Evolutionary conservation across 352 stramenopile species (phyloP).

Genomic region (Phytophthora pini): DNA sequence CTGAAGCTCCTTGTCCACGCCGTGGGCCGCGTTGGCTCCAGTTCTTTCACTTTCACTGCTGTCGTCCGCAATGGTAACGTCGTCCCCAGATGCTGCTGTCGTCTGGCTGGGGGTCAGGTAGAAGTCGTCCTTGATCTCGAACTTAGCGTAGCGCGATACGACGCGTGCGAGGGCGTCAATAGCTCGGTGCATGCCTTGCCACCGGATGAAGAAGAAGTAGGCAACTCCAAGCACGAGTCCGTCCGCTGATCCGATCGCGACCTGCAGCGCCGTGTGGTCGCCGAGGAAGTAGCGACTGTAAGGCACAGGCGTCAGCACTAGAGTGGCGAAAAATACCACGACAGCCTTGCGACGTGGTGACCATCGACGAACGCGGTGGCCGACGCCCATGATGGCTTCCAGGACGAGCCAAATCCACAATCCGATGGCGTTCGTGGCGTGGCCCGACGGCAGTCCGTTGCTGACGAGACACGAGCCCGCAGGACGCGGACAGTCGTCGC

Average conservation of each 20-base stretch:
- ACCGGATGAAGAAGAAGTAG: conserved; percentile 55
- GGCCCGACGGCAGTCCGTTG: conserved; percentile 51
- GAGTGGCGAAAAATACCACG: conserved; percentile 16
- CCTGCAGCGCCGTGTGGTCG: conserved; percentile 51
- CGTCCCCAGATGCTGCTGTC: conserved; percentile 17
- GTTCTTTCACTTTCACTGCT: conserved; percentile 39
- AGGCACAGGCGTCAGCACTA: conserved; percentile 45
- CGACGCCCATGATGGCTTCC: conserved; percentile 40
- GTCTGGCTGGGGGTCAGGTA: conserved; percentile 27
- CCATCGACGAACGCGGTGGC: conserved; percentile 28
- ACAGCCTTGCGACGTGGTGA: conserved; percentile 23
- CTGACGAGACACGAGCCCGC: conserved; percentile 46
- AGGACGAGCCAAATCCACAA: conserved; percentile 49
- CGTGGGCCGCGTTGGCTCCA: conserved; percentile 7
- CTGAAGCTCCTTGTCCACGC: conserved; percentile 31
- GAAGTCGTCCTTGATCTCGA: conserved; percentile 53
- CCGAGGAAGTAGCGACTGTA: conserved; percentile 59
- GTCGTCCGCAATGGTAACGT: conserved; percentile 33
- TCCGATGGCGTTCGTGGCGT: conserved; percentile 56
- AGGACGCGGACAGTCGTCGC: conserved; percentile 45
- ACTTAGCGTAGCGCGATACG: conserved; percentile 29
- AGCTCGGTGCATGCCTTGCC: conserved; percentile 29
- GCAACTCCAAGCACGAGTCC: conserved; percentile 39
- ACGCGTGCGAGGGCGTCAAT: conserved; percentile 29
- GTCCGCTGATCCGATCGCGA: conserved; percentile 37